These are phyloP conservation scores for Porodaedalea pini DNA, from an alignment of 1,284 basidiomycete genomes.

Conservation along the genomic window DNA sequence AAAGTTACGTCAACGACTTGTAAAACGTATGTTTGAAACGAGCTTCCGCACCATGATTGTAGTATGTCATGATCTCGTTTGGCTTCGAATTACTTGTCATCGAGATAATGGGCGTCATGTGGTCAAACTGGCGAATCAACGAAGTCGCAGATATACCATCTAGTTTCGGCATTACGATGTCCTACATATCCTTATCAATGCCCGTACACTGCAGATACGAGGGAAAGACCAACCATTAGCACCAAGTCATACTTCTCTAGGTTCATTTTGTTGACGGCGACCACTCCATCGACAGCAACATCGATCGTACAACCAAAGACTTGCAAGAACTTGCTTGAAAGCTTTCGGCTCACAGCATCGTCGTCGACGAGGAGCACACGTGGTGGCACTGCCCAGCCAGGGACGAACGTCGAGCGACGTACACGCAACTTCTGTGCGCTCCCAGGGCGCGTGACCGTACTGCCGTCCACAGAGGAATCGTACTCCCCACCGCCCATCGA, in stretches of 20 bases:
- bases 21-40: not conserved
- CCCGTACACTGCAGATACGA: constrained; percentile 5
- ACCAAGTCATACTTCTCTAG: constrained; percentile 92
- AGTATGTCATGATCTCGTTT: constrained; percentile 89
- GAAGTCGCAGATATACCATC: constrained; percentile 90
- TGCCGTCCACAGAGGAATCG: constrained; percentile 4
- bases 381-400: constrained; percentile 85
- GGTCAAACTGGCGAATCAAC: constrained; percentile 91
- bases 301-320: constrained; percentile 95
- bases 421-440: constrained; percentile 55
- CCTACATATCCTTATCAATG: constrained; percentile 41
- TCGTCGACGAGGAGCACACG: constrained; percentile 92
- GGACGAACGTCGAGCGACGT: constrained; percentile 75
- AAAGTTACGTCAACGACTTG: not conserved
- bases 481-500: constrained; percentile 12
- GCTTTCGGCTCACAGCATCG: constrained; percentile 84
- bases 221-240: constrained; percentile 69
- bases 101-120: constrained; percentile 92
- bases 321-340: constrained; percentile 91
- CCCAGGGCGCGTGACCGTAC: constrained; percentile 23
- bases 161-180: constrained; percentile 92
- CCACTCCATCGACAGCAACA: constrained; percentile 91
- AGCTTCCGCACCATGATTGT: constrained; percentile 10
- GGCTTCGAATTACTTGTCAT: constrained; percentile 96
- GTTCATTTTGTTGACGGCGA: constrained; percentile 95